These are phyloP conservation scores for Rhizopus delemar DNA, from an alignment of 371 early-diverging fungal genomes.

Conservation along the genomic window DNA sequence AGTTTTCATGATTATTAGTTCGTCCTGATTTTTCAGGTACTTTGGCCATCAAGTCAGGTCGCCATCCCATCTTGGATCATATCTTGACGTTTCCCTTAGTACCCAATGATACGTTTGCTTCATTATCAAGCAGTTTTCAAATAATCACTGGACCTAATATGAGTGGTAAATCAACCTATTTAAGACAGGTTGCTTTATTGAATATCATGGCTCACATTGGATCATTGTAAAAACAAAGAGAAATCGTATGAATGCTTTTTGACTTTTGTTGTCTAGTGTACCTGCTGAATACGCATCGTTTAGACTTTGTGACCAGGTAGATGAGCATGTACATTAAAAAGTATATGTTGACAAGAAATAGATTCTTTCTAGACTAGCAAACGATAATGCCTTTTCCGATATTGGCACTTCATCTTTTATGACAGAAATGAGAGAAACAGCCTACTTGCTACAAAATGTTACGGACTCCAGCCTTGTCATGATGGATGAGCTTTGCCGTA, in stretches of 20 bases:
- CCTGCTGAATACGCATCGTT: conserved; percentile 89
- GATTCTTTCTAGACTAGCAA: conserved; percentile 73
- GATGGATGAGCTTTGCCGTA: conserved; percentile 97
- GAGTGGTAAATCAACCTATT: conserved; percentile 95
- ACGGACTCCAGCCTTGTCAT: conserved; percentile 76
- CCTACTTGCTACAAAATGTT: conserved; percentile 79
- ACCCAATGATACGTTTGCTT: conserved; percentile 80
- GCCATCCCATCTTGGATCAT: conserved; percentile 82
- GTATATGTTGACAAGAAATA: conserved; percentile 2
- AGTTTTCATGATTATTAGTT: conserved; percentile 31
- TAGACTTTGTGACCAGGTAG: conserved; percentile 71
- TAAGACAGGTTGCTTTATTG: conserved; percentile 87
- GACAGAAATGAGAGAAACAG: conserved; percentile 90
- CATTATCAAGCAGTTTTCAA: conserved; percentile 70
- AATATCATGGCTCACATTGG: conserved; percentile 96
- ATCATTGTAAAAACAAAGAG: conserved; percentile 59
- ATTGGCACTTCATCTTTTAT: conserved; percentile 83
- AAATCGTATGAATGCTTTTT: neutral
- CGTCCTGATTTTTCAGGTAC: conserved; percentile 83
- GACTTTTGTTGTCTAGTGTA: conserved; percentile 53
- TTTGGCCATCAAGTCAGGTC: conserved; percentile 75
- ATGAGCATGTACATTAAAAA: neutral
- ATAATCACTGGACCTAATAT: conserved; percentile 98
- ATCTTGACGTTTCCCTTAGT: conserved; percentile 55
- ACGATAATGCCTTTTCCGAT: conserved; percentile 64